phyloP scores from a whole-genome alignment of 306 rosid genomes.

The Quercus gilva region DNA sequence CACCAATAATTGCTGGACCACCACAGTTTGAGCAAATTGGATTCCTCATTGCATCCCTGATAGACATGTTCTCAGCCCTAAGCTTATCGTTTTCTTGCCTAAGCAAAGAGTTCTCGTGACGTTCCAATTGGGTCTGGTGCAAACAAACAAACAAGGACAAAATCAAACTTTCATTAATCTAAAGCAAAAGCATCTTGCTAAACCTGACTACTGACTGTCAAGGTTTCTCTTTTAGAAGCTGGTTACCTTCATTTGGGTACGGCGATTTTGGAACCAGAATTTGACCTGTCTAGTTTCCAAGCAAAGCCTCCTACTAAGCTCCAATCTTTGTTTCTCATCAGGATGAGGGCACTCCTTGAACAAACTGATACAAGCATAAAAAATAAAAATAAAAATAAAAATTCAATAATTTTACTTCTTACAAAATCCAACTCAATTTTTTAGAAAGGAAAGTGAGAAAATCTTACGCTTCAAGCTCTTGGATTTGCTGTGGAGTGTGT shows the following conservation, averaged over 20 bases:
- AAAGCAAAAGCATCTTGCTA: background rate
- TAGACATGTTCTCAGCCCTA: slow-evolving; percentile 88
- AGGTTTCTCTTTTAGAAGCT: background rate
- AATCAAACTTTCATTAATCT: background rate
- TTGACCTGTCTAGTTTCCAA: slow-evolving; percentile 93
- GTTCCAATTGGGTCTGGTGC: slow-evolving; percentile 86
- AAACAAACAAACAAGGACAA: background rate
- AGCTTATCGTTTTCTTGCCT: slow-evolving; percentile 96
- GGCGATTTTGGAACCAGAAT: slow-evolving; percentile 98
- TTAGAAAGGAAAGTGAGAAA: background rate
- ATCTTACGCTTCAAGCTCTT: slow-evolving; percentile 89
- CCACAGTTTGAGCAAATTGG: slow-evolving; percentile 94
- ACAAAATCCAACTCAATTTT: background rate
- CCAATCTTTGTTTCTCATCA: slow-evolving; percentile 90
- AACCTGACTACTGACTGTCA: background rate
- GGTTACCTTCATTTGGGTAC: slow-evolving; percentile 94
- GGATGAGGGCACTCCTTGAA: slow-evolving; percentile 98
- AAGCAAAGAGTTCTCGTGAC: slow-evolving; percentile 85
- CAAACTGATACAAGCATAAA: slow-evolving; percentile 36
- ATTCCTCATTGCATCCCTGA: slow-evolving; percentile 91
- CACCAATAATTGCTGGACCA: slow-evolving; percentile 80
- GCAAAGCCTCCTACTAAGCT: slow-evolving; percentile 70
- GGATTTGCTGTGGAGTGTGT: slow-evolving; percentile 97
- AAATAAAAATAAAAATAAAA: background rate
- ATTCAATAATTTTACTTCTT: background rate